Base-by-base conservation (phyloP, 352 stramenopile species). In the Globisporangium emineosum region DNA sequence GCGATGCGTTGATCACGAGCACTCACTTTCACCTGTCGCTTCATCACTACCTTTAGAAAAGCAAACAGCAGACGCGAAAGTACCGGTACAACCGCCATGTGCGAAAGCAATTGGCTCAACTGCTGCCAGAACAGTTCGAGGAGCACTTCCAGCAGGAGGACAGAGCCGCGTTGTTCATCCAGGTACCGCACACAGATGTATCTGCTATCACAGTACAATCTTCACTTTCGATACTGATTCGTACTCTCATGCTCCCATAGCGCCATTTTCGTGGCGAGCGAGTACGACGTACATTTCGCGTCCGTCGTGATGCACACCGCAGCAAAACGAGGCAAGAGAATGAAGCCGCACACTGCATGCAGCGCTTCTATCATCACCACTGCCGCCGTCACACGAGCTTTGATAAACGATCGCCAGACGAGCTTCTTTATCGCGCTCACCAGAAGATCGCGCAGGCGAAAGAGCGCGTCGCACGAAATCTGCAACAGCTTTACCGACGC, bases 51-150 rank as follows among this genome's bases (percentile, higher is more conserved):
- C 23, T 6, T 6, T 47, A 83, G 76, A 74, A 61, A 66, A 73
- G 66, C 68, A 90, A 90, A 57, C 62, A 81, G 23, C 64, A 65
- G 25, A 89, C 81, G 35, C 73, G 68, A n/a, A 90, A 89, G 69
- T 90, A 90, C 61, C 79, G 74, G 12, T 89, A 88, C 76, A 86
- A 88, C 33, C 71, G 69, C 21, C 63, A 67, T 33, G 67, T 92
- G 27, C 81, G 83, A 2, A 69, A 62, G 27, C 71, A 88, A 45
- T 47, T 92, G 21, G 74, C 64, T 7, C 56, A 77, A 30, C 60
- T 78, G n/a, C 62, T 86, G 0, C 82, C 79, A 0, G 60, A 75
- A 12, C 70, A 85, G 53, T 89, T 75, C 55, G 76, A 81, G 2
- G 21, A 37, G 7, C 63, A 49, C 19, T 92, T 92, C 45, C 60